phyloP scores from a whole-genome alignment of 495 filamentous ascomycete species.

The Aspergillus panamensis region DNA sequence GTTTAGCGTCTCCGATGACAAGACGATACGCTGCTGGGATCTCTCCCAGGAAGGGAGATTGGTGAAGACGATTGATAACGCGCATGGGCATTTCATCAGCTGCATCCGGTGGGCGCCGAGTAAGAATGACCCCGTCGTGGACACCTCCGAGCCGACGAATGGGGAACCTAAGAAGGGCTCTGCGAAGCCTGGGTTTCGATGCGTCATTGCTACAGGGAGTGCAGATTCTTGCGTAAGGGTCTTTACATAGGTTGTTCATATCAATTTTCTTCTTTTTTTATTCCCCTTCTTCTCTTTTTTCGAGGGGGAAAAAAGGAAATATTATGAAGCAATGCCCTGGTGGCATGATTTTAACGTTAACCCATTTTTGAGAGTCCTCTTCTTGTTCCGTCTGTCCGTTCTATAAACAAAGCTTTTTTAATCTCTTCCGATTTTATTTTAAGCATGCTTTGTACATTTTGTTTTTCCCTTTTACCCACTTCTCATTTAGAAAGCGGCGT shows the following conservation, averaged over 20 bases:
- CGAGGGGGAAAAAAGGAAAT: too few relatives aligned
- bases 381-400: too few relatives aligned
- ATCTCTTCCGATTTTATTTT: too few relatives aligned
- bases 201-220: conserved; percentile 62
- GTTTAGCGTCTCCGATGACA: conserved; percentile 81
- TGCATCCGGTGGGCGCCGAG: conserved; percentile 89
- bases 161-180: conserved; percentile 11
- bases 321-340: too few relatives aligned
- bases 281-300: too few relatives aligned
- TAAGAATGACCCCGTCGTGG: conserved; percentile 38
- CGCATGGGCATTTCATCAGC: conserved; percentile 82
- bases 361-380: too few relatives aligned
- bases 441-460: too few relatives aligned
- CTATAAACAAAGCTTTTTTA: too few relatives aligned
- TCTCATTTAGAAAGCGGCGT: too few relatives aligned
- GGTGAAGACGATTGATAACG: conserved; percentile 73
- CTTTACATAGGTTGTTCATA: conserved; percentile 9
- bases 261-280: too few relatives aligned
- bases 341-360: too few relatives aligned
- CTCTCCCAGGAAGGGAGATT: conserved; percentile 84
- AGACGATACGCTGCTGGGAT: conserved; percentile 93
- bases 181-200: conserved; percentile 46
- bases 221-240: conserved; percentile 15
- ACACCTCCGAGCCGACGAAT: not conserved
- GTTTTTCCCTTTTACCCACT: too few relatives aligned